Base-by-base conservation (phyloP, 345 rosid genomes). In the Euphorbia lathyris region DNA sequence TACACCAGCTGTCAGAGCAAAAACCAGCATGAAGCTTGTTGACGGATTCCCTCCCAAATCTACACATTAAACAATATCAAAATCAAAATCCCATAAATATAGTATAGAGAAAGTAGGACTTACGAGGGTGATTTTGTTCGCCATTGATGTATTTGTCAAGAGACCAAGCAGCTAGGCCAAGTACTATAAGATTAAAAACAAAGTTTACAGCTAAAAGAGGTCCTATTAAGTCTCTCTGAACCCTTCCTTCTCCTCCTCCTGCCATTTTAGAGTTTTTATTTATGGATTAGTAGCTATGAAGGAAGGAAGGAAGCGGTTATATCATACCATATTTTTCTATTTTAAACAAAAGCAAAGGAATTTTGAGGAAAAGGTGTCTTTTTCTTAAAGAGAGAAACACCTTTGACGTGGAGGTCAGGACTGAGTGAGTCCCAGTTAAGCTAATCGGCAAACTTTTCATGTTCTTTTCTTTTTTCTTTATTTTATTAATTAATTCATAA, bases 131-230 rank as follows among this genome's bases (percentile, higher is more conserved):
- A 69, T 68, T 58, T n/a, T 76, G 74, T 68, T 78, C 81, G 1
- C 82, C 84, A 55, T 83, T 50, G 76, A 78, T 76, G 77, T 71
- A 74, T 57, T 80, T 71, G 58, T 76, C 76, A 22, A 76, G 69
- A 42, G 79, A 83, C 78, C 79, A 80, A 62, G 72, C 53, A 42
- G 80, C 71, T 14, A 80, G 69, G 17, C 84, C 82, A 36, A 80
- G 79, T 19, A 78, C 56, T 47, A 83, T 53, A 9, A 76, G 62
- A 65, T 43, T 11, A 70, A 76, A 69, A 2, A 78, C 75, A 3
- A 68, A 63, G 62, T 78, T 76, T 17, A 74, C 82, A 9, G 73
- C 77, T 53, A 76, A 76, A 32, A 80, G 72, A 10, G 79, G 80
- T 56, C 74, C 68, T 58, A 76, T 66, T 40, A 76, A 58, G 61